Base-by-base conservation (phyloP, 805 yeast species). In the Yarrowia sp. region DNA sequence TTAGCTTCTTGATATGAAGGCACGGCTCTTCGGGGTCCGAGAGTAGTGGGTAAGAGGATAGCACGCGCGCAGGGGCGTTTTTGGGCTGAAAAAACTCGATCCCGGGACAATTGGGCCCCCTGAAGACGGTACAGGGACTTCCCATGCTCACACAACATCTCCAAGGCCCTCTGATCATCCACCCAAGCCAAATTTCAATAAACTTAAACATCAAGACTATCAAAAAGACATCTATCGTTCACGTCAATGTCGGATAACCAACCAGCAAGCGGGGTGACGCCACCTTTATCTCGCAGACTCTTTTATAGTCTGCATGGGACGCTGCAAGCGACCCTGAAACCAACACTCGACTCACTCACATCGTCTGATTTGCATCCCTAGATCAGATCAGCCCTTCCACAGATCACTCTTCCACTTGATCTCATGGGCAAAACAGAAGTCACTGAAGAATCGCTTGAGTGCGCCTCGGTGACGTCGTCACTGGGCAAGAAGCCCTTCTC, bases 1-100 rank as follows among this genome's bases (percentile, higher is more conserved):
- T 44, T 29, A 44, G 35, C 51, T 44, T 44, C 51, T 21, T 21
- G 55, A 47, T 47, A 47, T 47, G 55, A 14, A 44, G 19, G 38
- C 55, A 47, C 55, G 55, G 55, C 55, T 47, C 55, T 47, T 47
- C 55, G 55, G 55, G 22, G 38, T 47, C 55, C 55, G 36, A 31
- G 24, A 24, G 27, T 27, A 6, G 25, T 29, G 24, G 44, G 21
- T n/a, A 25, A 3, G 12, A n/a, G 6, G 5, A 14, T 25, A n/a
- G n/a, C 6, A 44, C 33, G 13, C 31, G 47, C 6, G 5, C 8
- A 2, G 14, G 36, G 16, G 36, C 18, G 2, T n/a, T 4, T 24
- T 24, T 18, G 21, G 47, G 21, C 2, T 4, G 44, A 12, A 21
- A 38, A 14, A 38, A 14, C 27, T 5, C 16, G 22, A 36, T 3